These are phyloP conservation scores for Arachnomyces sp. DNA, from an alignment of 2,329 filamentous ascomycete genomes.

Conservation along the genomic window DNA sequence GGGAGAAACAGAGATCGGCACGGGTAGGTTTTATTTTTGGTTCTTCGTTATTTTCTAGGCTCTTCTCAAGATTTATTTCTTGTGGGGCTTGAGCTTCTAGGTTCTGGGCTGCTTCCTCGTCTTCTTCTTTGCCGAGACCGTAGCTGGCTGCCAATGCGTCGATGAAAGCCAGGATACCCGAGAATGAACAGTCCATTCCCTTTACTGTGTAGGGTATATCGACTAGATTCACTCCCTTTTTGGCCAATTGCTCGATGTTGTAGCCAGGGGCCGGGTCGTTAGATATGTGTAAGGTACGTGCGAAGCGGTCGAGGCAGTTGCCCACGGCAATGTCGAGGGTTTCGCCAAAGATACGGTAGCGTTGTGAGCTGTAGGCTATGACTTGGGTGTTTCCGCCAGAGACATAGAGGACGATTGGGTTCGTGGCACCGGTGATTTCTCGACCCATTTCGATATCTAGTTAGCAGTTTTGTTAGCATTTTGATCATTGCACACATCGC, in stretches of 20 bases:
- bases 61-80: too few species aligned
- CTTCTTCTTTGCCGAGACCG: conserved; percentile 33
- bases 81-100: not conserved
- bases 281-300: conserved; percentile 78
- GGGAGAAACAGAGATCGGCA: conserved; percentile 82
- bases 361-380: conserved; percentile 87
- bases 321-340: conserved; percentile 95
- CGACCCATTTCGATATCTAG: conserved; percentile 93
- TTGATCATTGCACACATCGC: conserved; percentile 9
- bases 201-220: conserved; percentile 95
- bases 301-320: conserved; percentile 94
- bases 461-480: conserved; percentile 3
- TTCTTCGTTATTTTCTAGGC: conserved; percentile 26
- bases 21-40: conserved; percentile 49
- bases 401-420: conserved; percentile 94
- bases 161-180: conserved; percentile 76
- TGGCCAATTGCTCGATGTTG: conserved; percentile 93
- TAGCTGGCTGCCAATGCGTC: conserved; percentile 64
- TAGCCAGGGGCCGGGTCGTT: conserved; percentile 97
- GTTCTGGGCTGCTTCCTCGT: conserved; percentile 37
- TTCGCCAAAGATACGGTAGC: conserved; percentile 97
- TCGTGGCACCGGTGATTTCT: conserved; percentile 77
- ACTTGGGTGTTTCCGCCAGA: conserved; percentile 96
- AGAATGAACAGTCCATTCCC: conserved; percentile 97
- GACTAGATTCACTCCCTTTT: conserved; percentile 62